Evolutionary conservation across 2,329 filamentous ascomycete genomes (phyloP), one percentile per base, ranked within the genome.

Genomic region (Ilyonectria sp.): DNA sequence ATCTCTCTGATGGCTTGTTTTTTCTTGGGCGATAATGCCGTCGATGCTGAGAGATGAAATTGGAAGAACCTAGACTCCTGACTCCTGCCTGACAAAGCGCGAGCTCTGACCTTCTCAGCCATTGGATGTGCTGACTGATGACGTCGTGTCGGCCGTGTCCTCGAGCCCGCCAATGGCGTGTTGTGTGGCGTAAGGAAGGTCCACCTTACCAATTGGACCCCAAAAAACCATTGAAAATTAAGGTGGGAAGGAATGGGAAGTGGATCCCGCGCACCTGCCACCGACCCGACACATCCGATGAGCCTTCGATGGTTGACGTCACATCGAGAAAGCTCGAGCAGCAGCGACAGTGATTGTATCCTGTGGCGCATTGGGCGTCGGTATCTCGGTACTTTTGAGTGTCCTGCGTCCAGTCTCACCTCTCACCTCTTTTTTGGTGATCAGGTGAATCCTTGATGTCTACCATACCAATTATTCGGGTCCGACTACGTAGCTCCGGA

Each of bases 221-320:
- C 26, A 46, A 50, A 37, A 40, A 43, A 21, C 19, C n/a, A 17
- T 15, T 29, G 58, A 19, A 54, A 60, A 55, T 40, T 26, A 17
- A 31, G 15, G 49, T n/a, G 47, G 60, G 58, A 62, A 37, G 35
- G 60, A 55, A 53, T 50, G 19, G 23, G 50, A 62, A 59, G 63
- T 66, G 68, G 66, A 10, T 60, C 40, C 4, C 31, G 47, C 60
- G 26, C 60, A 60, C 63, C 26, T 52, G 17, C 59, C 54, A 23
- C 37, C 29, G n/a, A 62, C 57, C 64, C 71, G 65, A 44, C 50
- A 33, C 54, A 64, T 69, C 65, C 70, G 71, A 69, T 72, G 54
- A 62, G 26, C 47, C 17, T 60, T 47, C 67, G 54, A 65, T 67
- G 46, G 52, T 69, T 74, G 70, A 74, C 73, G 73, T 74, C 73